Conservation (phyloP, 192 early-diverging fungal species). For the Coemansia sp. region DNA sequence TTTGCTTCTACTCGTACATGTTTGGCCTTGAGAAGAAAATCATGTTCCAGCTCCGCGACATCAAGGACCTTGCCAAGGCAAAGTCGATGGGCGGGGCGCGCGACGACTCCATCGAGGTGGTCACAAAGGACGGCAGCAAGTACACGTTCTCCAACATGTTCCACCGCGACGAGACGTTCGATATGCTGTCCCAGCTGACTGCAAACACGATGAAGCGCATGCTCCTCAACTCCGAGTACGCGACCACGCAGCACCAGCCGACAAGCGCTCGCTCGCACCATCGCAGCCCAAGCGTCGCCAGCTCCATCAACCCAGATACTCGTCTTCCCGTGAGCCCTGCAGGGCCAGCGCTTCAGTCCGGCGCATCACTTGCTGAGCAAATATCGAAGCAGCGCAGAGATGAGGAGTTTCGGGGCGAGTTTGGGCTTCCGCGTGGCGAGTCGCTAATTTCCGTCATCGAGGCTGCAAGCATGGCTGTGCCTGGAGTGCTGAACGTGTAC, state of each 20-base stretch:
- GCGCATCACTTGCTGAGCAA: slow-evolving; percentile 56
- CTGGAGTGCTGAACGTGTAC: slow-evolving; percentile 36
- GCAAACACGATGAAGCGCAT: slow-evolving; percentile 85
- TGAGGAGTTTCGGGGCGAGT: slow-evolving; percentile 70
- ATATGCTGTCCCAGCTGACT: slow-evolving; percentile 90
- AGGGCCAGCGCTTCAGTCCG: neutral
- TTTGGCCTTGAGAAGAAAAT: slow-evolving; percentile 92
- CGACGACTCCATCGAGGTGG: slow-evolving; percentile 84
- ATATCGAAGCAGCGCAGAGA: slow-evolving; percentile 80
- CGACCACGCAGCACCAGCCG: slow-evolving; percentile 19
- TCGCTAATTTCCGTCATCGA: slow-evolving; percentile 63
- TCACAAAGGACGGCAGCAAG: slow-evolving; percentile 78
- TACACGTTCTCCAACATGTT: slow-evolving; percentile 94
- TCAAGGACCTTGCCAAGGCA: slow-evolving; percentile 85
- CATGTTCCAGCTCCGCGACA: slow-evolving; percentile 88
- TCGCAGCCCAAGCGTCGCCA: slow-evolving; percentile 3
- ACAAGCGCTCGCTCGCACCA: slow-evolving; percentile 17
- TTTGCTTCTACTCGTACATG: slow-evolving; percentile 95
- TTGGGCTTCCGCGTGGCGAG: slow-evolving; percentile 79
- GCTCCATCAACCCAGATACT: slow-evolving; percentile 24
- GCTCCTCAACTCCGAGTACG: slow-evolving; percentile 75
- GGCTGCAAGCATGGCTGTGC: slow-evolving; percentile 60
- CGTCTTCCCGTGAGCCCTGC: neutral
- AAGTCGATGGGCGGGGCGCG: slow-evolving; percentile 90
- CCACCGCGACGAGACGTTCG: slow-evolving; percentile 94